Evolutionary conservation across 768 basidiomycete species (phyloP).

Genomic region (Boletus eberwhitei): DNA sequence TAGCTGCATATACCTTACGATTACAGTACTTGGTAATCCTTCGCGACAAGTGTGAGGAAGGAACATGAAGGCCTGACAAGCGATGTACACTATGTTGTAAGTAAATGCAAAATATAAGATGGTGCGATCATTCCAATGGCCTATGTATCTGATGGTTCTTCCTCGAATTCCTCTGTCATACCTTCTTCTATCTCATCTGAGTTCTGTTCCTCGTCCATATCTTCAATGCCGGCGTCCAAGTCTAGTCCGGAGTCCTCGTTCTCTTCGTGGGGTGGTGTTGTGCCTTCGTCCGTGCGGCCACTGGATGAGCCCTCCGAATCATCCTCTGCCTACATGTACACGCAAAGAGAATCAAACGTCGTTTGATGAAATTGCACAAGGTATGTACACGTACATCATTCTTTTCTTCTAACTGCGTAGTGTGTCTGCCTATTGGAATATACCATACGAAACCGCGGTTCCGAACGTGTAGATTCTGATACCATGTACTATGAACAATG

Average conservation of each 20-base stretch:
- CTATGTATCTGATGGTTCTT: constrained; percentile 35
- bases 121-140: background rate
- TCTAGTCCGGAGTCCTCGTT: constrained; percentile 40
- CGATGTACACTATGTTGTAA: background rate
- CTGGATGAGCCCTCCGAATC: constrained; percentile 35
- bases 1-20: background rate
- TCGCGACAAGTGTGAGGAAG: background rate
- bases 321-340: constrained; percentile 30
- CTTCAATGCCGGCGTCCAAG: constrained; percentile 38
- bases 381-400: constrained; percentile 57
- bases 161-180: constrained; percentile 52
- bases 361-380: background rate
- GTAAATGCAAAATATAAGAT: background rate
- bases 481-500: background rate
- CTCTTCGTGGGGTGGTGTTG: constrained; percentile 34
- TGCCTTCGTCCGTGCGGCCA: constrained; percentile 28
- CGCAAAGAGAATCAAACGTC: background rate
- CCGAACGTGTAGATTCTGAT: constrained; percentile 55
- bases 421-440: constrained; percentile 68
- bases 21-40: background rate
- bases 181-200: constrained; percentile 41
- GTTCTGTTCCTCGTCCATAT: constrained; percentile 44
- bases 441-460: constrained; percentile 66
- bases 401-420: constrained; percentile 80
- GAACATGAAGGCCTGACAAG: background rate